Percentiles rank a stretch among this genome's conserved stretches.
Evolutionary conservation across 305 asterid genomes (phyloP).

Genomic region (Petunia hybrid): DNA sequence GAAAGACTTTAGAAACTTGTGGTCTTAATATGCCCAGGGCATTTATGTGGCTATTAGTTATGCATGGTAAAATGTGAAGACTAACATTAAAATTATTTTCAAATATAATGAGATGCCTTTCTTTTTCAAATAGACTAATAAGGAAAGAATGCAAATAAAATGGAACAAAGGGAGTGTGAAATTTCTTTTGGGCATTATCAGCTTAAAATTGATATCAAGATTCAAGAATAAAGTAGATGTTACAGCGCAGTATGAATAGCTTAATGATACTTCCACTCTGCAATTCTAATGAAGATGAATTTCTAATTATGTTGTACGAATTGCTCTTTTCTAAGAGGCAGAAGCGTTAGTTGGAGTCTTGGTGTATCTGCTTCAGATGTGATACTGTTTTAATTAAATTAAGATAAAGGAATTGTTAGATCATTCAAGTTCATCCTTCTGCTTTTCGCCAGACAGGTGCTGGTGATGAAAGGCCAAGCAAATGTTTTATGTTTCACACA

Average conservation of each 20-base stretch:
- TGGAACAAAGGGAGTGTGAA: background rate
- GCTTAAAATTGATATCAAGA: conserved; percentile 10
- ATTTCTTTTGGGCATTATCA: conserved; percentile 14
- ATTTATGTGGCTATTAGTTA: too few species aligned
- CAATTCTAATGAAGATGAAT: background rate
- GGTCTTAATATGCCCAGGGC: too few species aligned
- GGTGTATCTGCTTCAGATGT: background rate
- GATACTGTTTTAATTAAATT: background rate
- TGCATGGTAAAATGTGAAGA: too few species aligned
- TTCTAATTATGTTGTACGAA: background rate
- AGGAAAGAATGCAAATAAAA: too few species aligned
- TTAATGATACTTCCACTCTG: conserved; percentile 22
- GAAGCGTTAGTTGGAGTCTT: background rate
- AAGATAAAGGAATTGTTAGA: background rate
- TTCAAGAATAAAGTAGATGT: background rate
- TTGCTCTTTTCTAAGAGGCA: background rate
- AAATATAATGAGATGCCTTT: too few species aligned
- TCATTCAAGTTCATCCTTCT: background rate
- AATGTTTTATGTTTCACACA: background rate
- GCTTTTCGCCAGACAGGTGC: background rate
- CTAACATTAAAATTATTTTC: too few species aligned
- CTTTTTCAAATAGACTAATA: too few species aligned
- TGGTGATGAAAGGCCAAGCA: conserved; percentile 8
- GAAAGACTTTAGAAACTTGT: too few species aligned
- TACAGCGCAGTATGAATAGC: background rate